Evolutionary conservation across 805 yeast species (phyloP).

Genomic region (Tetrapisispora pingtungensis): DNA sequence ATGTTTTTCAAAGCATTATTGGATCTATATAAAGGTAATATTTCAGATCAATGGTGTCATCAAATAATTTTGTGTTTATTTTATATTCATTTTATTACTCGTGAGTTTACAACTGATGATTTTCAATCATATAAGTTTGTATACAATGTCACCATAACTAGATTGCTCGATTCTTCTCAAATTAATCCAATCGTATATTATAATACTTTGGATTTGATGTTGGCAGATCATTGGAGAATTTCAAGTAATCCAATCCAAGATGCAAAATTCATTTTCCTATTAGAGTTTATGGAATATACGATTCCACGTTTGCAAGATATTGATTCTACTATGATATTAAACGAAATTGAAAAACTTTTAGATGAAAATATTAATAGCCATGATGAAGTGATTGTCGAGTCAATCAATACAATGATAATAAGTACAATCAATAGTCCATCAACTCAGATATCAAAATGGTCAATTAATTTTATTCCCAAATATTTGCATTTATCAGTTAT

Average conservation of each 20-base stretch:
- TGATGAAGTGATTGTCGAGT: conserved; percentile 14
- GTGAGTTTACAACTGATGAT: conserved; percentile 20
- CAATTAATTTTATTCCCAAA: conserved; percentile 6
- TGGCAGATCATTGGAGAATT: conserved; percentile 6
- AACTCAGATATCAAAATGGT: conserved; percentile 10
- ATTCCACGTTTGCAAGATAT: conserved; percentile 3
- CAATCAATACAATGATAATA: conserved; percentile 16
- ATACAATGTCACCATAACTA: conserved; percentile 12
- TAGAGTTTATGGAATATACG: conserved; percentile 17
- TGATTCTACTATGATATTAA: conserved; percentile 4
- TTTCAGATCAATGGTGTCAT: conserved; percentile 8
- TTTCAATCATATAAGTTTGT: conserved; percentile 22
- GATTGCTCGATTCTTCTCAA: conserved; percentile 3
- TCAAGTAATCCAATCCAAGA: conserved; percentile 12
- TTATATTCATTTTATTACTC: conserved; percentile 16
- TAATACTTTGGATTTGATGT: conserved; percentile 10
- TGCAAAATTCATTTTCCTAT: conserved; percentile 16
- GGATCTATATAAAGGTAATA: not conserved
- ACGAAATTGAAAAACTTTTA: conserved; percentile 9
- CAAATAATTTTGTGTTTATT: conserved; percentile 13
- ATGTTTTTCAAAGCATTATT: conserved; percentile 12
- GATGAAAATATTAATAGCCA: conserved; percentile 5
- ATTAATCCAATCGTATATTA: not conserved
- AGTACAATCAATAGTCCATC: conserved; percentile 2
- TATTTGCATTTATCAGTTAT: conserved; percentile 12